A percentile compares a stretch with the other conserved stretches of the same genome.
Conservation (phyloP, 805 yeast species). For the Wickerhamiella dianesei region DNA sequence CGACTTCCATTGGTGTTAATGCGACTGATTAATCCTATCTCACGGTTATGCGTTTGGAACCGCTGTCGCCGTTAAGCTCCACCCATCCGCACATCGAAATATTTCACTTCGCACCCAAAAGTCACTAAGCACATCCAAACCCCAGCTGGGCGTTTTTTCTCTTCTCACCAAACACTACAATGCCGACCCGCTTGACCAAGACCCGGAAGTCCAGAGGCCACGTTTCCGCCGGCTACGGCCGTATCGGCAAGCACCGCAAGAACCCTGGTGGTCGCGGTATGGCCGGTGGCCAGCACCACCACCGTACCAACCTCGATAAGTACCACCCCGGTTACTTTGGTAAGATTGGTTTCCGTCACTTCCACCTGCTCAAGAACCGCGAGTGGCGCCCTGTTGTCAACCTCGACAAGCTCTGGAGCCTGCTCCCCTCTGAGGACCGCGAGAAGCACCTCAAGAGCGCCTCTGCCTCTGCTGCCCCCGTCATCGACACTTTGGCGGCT, state of each 20-base stretch:
- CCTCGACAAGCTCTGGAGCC: slow-evolving; percentile 97
- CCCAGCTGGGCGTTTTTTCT: background rate
- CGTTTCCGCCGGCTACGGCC: slow-evolving; percentile 99
- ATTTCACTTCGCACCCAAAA: no score
- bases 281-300: slow-evolving; percentile 99
- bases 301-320: slow-evolving; percentile 99
- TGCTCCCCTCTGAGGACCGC: slow-evolving; percentile 85
- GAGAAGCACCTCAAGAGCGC: slow-evolving; percentile 82
- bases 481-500: slow-evolving; percentile 96
- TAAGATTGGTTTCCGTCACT: slow-evolving; percentile 99
- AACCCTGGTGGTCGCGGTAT: slow-evolving; percentile 99
- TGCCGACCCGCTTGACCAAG: slow-evolving; percentile 99
- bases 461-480: slow-evolving; percentile 87
- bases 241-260: slow-evolving; percentile 99
- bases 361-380: slow-evolving; percentile 89
- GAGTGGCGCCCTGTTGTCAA: slow-evolving; percentile 97
- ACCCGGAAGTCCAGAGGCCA: slow-evolving; percentile 99
- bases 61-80: no score
- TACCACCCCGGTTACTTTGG: slow-evolving; percentile 99
- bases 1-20: no score
- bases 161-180: slow-evolving; percentile 20
- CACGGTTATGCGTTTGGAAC: no score
- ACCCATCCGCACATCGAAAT: no score
- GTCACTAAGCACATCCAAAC: background rate
- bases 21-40: no score